Evolutionary conservation across 352 stramenopile genomes (phyloP).

Genomic region (Globisporangium ultimum): DNA sequence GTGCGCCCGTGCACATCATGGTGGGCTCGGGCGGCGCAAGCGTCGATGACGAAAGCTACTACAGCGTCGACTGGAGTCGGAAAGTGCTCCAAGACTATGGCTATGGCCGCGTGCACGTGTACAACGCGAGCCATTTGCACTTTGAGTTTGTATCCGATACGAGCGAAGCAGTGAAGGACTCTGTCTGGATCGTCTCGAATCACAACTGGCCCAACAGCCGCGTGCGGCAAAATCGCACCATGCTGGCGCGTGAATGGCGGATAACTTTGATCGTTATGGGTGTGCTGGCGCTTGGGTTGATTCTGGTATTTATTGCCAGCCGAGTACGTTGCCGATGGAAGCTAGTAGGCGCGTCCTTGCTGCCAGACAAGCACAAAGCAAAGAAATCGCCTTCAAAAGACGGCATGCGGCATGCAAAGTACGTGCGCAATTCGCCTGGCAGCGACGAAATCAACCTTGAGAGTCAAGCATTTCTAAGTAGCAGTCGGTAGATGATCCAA

Average conservation of each 20-base stretch:
- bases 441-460: no score
- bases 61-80: constrained; percentile 15
- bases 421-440: no score
- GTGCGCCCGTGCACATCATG: constrained; percentile 52
- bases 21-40: constrained; percentile 45
- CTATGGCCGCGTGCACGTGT: constrained; percentile 54
- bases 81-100: constrained; percentile 18
- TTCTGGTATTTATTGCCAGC: not conserved
- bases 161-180: constrained; percentile 12
- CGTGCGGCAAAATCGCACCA: constrained; percentile 18
- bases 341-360: no score
- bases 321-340: no score
- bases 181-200: constrained; percentile 35
- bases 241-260: constrained; percentile 6
- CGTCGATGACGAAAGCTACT: constrained; percentile 36
- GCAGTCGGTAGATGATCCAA: no score
- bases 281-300: constrained; percentile 1
- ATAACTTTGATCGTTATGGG: not conserved
- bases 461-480: no score
- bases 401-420: no score
- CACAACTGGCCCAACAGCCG: constrained; percentile 43
- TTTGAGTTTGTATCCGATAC: constrained; percentile 51
- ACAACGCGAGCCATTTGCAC: constrained; percentile 48
- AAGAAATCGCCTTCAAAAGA: no score
- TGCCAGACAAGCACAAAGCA: no score